Conservation (phyloP, 148 eudicot genomes). For the Rhododendron simsii region DNA sequence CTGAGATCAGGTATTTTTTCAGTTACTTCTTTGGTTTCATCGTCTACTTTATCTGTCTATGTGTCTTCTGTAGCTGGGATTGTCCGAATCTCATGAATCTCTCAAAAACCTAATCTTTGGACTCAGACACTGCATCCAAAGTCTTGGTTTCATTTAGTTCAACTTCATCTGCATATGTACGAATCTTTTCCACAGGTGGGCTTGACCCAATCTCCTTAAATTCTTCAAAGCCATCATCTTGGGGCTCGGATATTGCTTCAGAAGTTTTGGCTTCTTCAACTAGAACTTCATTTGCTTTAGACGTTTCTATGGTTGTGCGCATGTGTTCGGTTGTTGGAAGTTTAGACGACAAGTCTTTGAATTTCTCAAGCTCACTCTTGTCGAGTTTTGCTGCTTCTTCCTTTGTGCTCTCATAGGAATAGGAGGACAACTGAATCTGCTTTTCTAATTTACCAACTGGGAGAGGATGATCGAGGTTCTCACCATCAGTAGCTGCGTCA, state of each 20-base stretch:
- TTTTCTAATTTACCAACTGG: neutral
- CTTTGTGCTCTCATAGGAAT: slow-evolving; percentile 2
- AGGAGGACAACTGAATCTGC: slow-evolving; percentile 1
- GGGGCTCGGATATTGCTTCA: neutral
- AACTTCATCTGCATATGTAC: neutral
- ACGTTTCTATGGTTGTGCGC: neutral
- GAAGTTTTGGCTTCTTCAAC: slow-evolving; percentile 16
- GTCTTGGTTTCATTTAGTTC: neutral
- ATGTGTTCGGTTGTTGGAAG: neutral
- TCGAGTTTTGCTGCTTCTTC: neutral
- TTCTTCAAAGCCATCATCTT: slow-evolving; percentile 6
- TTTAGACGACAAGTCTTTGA: neutral
- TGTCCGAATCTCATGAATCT: neutral
- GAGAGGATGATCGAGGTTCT: slow-evolving; percentile 1
- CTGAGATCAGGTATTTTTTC: neutral
- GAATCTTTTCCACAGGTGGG: neutral
- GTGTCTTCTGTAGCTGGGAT: slow-evolving; percentile 2
- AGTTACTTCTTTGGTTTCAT: neutral
- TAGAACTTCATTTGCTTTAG: slow-evolving; percentile 7
- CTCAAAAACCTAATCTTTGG: too few species aligned
- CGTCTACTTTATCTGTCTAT: neutral
- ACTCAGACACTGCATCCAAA: too few species aligned
- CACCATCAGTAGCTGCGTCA: neutral
- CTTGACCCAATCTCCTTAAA: slow-evolving; percentile 1
- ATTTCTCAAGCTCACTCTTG: neutral